Evolutionary conservation across 129 eudicot genomes (phyloP).

Genomic region (Escallonia herrerae): DNA sequence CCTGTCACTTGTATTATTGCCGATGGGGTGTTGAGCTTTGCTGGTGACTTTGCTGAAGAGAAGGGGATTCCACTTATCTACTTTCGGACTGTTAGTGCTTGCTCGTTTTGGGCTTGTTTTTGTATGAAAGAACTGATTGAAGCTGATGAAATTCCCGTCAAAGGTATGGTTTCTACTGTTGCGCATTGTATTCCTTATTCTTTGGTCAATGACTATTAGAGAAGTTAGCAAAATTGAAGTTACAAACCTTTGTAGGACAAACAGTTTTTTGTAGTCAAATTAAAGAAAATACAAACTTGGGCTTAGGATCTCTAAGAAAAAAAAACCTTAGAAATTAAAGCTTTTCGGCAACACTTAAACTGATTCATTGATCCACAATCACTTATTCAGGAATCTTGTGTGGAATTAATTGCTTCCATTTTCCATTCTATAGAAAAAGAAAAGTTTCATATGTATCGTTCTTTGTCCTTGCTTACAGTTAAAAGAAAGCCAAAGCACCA

Average conservation of each 20-base stretch:
- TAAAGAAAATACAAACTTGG: no score
- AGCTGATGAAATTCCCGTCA: conserved; percentile 19
- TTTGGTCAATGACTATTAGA: not conserved
- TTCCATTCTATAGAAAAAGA: no score
- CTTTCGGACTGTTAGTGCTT: conserved; percentile 19
- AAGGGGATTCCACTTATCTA: conserved; percentile 14
- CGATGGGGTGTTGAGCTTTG: conserved; percentile 23
- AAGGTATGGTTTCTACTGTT: not conserved
- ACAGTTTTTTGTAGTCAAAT: not conserved
- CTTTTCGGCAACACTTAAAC: not conserved
- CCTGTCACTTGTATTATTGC: conserved; percentile 16
- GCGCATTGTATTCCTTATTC: not conserved
- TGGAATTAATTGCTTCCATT: no score
- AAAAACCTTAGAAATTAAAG: no score
- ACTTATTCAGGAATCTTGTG: no score
- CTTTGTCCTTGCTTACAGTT: no score
- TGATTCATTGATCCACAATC: no score
- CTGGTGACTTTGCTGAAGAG: conserved; percentile 13
- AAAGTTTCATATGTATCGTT: no score
- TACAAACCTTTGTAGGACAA: not conserved
- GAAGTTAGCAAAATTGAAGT: not conserved
- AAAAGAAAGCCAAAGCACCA: no score
- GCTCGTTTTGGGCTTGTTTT: conserved; percentile 20
- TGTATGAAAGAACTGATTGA: conserved; percentile 12
- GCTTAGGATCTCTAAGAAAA: no score